A percentile compares a stretch with the other conserved stretches of the same genome.
Evolutionary conservation across 148 eudicot genomes (phyloP).

Genomic region (Vaccinium vitisidaea): DNA sequence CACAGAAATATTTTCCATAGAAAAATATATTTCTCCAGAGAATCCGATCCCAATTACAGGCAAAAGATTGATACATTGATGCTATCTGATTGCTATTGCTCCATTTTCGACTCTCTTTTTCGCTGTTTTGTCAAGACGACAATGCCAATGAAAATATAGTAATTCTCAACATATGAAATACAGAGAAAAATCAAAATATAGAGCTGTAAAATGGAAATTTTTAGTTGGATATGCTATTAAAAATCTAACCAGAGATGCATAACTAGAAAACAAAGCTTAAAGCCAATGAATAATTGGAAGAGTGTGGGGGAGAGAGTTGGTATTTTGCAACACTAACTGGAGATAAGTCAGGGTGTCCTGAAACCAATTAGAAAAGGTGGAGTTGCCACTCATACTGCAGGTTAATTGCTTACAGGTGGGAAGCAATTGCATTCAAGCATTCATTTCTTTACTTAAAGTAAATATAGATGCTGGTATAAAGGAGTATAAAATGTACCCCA

Average conservation of each 20-base stretch:
- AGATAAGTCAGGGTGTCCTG: constrained; percentile 7
- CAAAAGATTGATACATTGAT: background rate
- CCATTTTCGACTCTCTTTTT: background rate
- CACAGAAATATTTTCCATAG: background rate
- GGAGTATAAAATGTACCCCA: no score
- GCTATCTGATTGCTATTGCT: background rate
- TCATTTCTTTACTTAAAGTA: no score
- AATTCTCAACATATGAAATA: background rate
- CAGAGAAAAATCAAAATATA: no score
- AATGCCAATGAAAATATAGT: background rate
- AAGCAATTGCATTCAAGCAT: constrained; percentile 21
- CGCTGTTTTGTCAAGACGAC: background rate
- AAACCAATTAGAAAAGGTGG: constrained; percentile 11
- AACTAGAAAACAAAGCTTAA: background rate
- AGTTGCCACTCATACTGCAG: background rate
- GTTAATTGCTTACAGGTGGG: constrained; percentile 32
- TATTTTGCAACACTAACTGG: background rate
- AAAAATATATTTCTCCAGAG: constrained; percentile 9
- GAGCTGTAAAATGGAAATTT: background rate
- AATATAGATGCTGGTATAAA: no score
- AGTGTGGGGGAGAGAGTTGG: background rate
- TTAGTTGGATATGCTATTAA: background rate
- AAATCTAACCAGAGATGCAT: background rate
- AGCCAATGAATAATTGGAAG: background rate
- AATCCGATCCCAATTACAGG: constrained; percentile 13